Evolutionary conservation across 805 yeast species (phyloP).

Genomic region (Candida taoyuanica): DNA sequence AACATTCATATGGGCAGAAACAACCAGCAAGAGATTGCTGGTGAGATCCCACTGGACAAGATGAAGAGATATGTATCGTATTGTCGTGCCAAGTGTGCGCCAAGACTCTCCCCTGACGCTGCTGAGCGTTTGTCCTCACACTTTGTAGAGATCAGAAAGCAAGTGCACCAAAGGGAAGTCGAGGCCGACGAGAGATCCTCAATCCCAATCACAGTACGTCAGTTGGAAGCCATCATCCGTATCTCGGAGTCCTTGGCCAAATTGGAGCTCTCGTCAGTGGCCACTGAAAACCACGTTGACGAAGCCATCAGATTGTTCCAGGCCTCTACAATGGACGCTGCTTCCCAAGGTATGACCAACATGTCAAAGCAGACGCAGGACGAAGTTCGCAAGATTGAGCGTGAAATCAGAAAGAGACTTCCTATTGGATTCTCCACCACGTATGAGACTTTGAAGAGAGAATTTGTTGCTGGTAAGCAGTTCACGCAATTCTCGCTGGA

Average conservation of each 20-base stretch:
- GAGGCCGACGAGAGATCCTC: slow-evolving; percentile 86
- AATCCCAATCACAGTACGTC: slow-evolving; percentile 96
- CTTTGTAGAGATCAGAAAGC: slow-evolving; percentile 84
- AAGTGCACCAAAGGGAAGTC: slow-evolving; percentile 74
- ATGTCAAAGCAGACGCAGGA: slow-evolving; percentile 54
- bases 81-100: slow-evolving; percentile 88
- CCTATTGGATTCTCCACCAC: slow-evolving; percentile 97
- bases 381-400: slow-evolving; percentile 77
- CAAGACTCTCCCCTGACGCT: slow-evolving; percentile 83
- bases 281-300: slow-evolving; percentile 84
- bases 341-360: slow-evolving; percentile 44
- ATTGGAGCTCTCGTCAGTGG: slow-evolving; percentile 74
- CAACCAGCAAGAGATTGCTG: slow-evolving; percentile 47
- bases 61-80: slow-evolving; percentile 92
- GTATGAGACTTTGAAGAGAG: slow-evolving; percentile 74
- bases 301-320: slow-evolving; percentile 92
- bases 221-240: slow-evolving; percentile 94
- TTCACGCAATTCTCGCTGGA: slow-evolving; percentile 72
- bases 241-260: slow-evolving; percentile 93
- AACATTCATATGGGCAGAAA: slow-evolving; percentile 84
- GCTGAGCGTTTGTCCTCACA: slow-evolving; percentile 87
- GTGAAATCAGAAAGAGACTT: slow-evolving; percentile 79
- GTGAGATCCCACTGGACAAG: slow-evolving; percentile 83
- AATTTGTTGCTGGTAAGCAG: slow-evolving; percentile 65
- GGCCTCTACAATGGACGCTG: slow-evolving; percentile 98